Base-by-base conservation (phyloP, 208 protist species). In the Balamuthia mandrillaris region DNA sequence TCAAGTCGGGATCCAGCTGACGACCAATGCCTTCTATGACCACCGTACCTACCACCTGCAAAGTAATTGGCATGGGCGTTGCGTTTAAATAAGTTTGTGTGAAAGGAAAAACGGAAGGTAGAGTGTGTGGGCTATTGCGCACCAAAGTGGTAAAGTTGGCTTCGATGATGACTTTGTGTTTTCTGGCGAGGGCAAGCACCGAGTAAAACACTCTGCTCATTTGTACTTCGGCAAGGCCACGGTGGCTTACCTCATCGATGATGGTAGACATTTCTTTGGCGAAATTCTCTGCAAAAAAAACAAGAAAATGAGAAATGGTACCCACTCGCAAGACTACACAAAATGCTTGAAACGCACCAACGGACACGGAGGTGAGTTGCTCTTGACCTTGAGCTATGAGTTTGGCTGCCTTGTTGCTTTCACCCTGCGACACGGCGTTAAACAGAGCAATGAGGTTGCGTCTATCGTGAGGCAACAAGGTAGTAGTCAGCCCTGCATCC, bases 11-110 rank as follows among this genome's bases (percentile, higher is more conserved):
- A 61, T 90, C 83, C 21, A 90, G 47, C 74, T 85, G 81, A 41
- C 83, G 83, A 7, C 87, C 87, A 14, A 90, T 21, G 47, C 61
- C 61, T 51, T 90, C 87, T 16, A 90, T 56, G 14, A 90, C 63
- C 3, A 90, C 85, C 1, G 87, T 90, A 24, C 84, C 87, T 39
- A 90, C 79, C 0, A 87, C n/a, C n/a, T n/a, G n/a, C n/a, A n/a
- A n/a, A n/a, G n/a, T n/a, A n/a, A n/a, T n/a, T n/a, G n/a, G 60
- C 5, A 88, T 42, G 1, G 78, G n/a, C n/a, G n/a, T n/a, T n/a
- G n/a, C n/a, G n/a, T n/a, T n/a, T n/a, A n/a, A n/a, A n/a, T n/a
- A n/a, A n/a, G n/a, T n/a, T n/a, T n/a, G n/a, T n/a, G n/a, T n/a
- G n/a, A n/a, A n/a, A n/a, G n/a, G n/a, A n/a, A n/a, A n/a, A n/a